Conservation (phyloP, 1,139 yeast genomes). For the Hanseniaspora sp. region DNA sequence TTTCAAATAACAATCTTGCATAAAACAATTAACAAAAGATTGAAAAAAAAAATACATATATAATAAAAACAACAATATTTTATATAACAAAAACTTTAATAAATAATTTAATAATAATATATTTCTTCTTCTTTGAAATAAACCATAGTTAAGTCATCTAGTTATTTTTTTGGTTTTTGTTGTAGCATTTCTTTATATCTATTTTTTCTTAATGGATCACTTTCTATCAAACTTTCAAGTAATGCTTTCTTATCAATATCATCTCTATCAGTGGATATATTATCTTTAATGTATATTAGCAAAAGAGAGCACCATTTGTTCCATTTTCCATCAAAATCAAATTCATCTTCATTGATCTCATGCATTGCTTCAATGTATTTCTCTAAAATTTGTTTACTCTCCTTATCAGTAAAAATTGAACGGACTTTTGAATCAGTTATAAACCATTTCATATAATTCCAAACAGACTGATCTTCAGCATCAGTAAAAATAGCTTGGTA, state of each 20-base stretch:
- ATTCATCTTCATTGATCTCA: conserved; percentile 52
- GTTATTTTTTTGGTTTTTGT: no score
- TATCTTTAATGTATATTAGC: conserved; percentile 32
- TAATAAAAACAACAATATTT: background rate
- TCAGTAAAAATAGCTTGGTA: conserved; percentile 85
- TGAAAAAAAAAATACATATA: background rate
- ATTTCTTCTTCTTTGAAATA: no score
- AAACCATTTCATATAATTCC: conserved; percentile 84
- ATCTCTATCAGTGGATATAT: conserved; percentile 17
- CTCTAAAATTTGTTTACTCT: conserved; percentile 30
- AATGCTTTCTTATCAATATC: conserved; percentile 24
- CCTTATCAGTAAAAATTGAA: conserved; percentile 21
- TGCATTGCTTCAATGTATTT: conserved; percentile 34
- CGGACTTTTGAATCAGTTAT: conserved; percentile 45
- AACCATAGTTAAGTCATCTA: background rate
- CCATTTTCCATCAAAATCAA: conserved; percentile 46
- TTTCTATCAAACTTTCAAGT: conserved; percentile 37
- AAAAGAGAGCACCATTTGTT: conserved; percentile 62
- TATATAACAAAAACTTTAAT: background rate
- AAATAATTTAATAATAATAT: background rate
- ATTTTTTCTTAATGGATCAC: conserved; percentile 62
- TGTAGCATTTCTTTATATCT: conserved; percentile 39
- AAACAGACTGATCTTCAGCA: conserved; percentile 84
- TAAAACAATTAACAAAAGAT: background rate
- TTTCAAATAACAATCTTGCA: background rate